These are phyloP conservation scores for Candida pseudofarinosa DNA, from an alignment of 805 yeast genomes.

Conservation along the genomic window DNA sequence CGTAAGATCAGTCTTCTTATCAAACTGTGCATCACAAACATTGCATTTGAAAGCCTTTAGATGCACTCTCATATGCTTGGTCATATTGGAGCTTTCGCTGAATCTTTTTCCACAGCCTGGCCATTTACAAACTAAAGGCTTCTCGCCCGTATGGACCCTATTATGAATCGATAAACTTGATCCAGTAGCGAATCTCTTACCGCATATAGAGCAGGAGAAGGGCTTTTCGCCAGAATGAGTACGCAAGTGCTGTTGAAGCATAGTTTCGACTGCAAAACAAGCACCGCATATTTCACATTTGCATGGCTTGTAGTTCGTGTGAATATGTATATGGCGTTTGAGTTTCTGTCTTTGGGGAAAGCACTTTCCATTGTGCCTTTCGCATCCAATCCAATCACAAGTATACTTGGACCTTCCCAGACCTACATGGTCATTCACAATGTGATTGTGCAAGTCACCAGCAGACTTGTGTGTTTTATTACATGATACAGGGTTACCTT, in stretches of 20 bases:
- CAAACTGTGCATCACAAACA: conserved; percentile 50
- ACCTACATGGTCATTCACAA: conserved; percentile 65
- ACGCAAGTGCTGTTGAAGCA: conserved; percentile 76
- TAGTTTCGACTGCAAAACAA: conserved; percentile 70
- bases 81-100: conserved; percentile 83
- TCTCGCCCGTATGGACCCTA: conserved; percentile 86
- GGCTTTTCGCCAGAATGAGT: conserved; percentile 92
- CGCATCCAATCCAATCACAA: conserved; percentile 80
- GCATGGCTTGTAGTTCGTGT: conserved; percentile 80
- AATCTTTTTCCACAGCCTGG: conserved; percentile 82
- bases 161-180: conserved; percentile 80
- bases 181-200: conserved; percentile 75
- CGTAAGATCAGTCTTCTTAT: conserved; percentile 17
- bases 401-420: conserved; percentile 64
- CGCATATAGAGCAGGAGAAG: conserved; percentile 66
- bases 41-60: conserved; percentile 48
- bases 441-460: conserved; percentile 66
- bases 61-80: conserved; percentile 85
- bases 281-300: conserved; percentile 67
- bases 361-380: conserved; percentile 49
- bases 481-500: conserved; percentile 44
- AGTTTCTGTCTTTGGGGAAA: conserved; percentile 85
- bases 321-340: conserved; percentile 81
- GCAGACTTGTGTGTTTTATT: conserved; percentile 45
- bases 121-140: conserved; percentile 74